A percentile compares a stretch with the other conserved stretches of the same genome.
These are phyloP conservation scores for Eucalyptus sp. DNA, from an alignment of 345 rosid genomes.

Conservation along the genomic window DNA sequence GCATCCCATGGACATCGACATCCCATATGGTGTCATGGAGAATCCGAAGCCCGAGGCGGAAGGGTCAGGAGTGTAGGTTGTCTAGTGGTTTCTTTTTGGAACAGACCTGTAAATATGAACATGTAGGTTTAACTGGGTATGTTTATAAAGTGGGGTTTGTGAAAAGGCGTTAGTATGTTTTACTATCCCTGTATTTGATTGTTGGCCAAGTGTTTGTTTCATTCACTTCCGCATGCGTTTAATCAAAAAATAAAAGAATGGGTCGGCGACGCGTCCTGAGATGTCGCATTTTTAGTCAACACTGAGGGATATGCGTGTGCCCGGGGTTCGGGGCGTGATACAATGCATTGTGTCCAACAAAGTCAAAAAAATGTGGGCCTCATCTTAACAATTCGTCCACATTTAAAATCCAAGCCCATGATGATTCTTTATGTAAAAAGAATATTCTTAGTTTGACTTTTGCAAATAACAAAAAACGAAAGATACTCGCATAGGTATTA, in stretches of 20 bases:
- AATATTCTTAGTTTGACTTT: not conserved
- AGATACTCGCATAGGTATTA: not conserved
- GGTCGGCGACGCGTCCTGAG: rapidly evolving
- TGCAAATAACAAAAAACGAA: not conserved
- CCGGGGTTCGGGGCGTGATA: no score
- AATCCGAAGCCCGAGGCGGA: rapidly evolving
- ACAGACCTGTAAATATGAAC: rapidly evolving
- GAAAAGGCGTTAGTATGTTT: no score
- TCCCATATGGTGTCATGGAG: no score
- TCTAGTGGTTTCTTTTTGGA: rapidly evolving
- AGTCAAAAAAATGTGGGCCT: not conserved
- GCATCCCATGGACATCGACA: no score
- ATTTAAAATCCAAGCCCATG: not conserved
- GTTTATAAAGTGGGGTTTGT: no score
- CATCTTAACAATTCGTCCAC: not conserved
- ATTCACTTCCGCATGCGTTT: no score
- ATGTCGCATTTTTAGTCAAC: rapidly evolving
- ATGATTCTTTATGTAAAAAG: not conserved
- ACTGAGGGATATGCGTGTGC: no score
- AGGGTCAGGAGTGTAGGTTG: no score
- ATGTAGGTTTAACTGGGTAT: rapidly evolving
- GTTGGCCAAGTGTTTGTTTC: rapidly evolving
- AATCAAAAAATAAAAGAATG: no score
- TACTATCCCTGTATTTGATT: no score
- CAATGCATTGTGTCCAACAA: not conserved